phyloP scores from a whole-genome alignment of 306 rosid species.

The Sesbania bispinosa region DNA sequence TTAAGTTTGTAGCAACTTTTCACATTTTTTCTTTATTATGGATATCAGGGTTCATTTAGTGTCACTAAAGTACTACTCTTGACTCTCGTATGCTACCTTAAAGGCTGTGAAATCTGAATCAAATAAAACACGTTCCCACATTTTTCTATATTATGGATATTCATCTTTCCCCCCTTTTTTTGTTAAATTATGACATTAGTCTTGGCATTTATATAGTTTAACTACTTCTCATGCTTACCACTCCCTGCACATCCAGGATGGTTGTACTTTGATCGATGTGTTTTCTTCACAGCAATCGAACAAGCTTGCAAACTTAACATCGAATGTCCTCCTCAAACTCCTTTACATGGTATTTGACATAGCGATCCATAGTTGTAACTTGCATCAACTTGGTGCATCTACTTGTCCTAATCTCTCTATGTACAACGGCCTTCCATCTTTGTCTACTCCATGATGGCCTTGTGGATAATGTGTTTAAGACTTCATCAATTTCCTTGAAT shows the following conservation, averaged over 20 bases:
- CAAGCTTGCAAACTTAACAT: slow-evolving; percentile 81
- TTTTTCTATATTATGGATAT: not conserved
- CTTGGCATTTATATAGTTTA: not conserved
- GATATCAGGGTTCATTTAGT: not conserved
- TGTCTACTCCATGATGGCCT: slow-evolving; percentile 91
- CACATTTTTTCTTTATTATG: not conserved
- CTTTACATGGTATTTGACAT: slow-evolving; percentile 67
- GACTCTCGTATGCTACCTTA: not conserved
- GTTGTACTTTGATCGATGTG: slow-evolving; percentile 96
- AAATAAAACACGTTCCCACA: not conserved
- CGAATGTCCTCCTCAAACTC: slow-evolving; percentile 89
- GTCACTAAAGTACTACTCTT: slow-evolving; percentile 2
- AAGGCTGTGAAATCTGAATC: not conserved
- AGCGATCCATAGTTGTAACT: slow-evolving; percentile 85
- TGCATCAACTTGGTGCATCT: slow-evolving; percentile 70
- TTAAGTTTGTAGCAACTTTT: not conserved
- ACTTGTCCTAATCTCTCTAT: slow-evolving; percentile 82
- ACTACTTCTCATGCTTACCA: slow-evolving; percentile 56
- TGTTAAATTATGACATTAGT: not conserved
- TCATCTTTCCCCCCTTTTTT: not conserved
- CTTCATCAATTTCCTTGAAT: slow-evolving; percentile 68
- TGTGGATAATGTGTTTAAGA: slow-evolving; percentile 82
- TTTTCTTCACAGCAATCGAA: slow-evolving; percentile 81
- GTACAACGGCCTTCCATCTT: slow-evolving; percentile 90
- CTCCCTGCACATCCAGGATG: slow-evolving; percentile 91